Base-by-base conservation (phyloP, 1,284 basidiomycete species). In the Naganishia liquefaciens region DNA sequence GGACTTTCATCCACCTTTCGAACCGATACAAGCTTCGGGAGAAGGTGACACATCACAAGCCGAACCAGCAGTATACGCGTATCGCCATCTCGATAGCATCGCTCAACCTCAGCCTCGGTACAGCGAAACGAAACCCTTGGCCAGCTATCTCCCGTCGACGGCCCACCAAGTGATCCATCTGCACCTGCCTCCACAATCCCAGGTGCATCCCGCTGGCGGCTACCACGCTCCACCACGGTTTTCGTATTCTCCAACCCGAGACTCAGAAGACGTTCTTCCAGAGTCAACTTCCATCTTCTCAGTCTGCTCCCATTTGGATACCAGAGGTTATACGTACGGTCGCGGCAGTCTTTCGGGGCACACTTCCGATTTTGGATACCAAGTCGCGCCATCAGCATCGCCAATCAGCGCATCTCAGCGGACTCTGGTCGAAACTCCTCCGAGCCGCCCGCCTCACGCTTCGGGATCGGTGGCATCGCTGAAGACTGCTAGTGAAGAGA, bases 361-460 rank as follows among this genome's bases (percentile, higher is more conserved):
- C 21, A 4, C 21, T 25, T 23, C 21, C n/a, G 3, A 47, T 23
- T 5, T 25, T 11, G 46, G 46, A 21, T 13, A 25, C 17, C 33
- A 23, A 19, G 30, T 39, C 23, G 30, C 57, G 37, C 30, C 49
- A 17, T 46, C 42, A 30, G 25, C 30, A 15, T 17, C 27, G 5
- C 39, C 54, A 9, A 44, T 10, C 19, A 27, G 44, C 19, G 57
- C 49, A 17, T 60, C 57, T 28, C 57, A 60, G 28, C 44, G 57
- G 10, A 60, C 57, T 9, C 27, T 60, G n/a, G 57, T 60, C 4
- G 46, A 50, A 17, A 27, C 37, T 17, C 46, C 57, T 9, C 46
- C 7, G 13, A 19, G n/a, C 7, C 11, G 23, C 7, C 6, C 30
- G 17, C 43, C 50, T 3, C 46, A 33, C 6, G 10, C 9, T 21